A percentile compares a stretch with the other conserved stretches of the same genome.
Evolutionary conservation across 2,329 filamentous ascomycete genomes (phyloP).

Genomic region (Leptographium galeiforme): DNA sequence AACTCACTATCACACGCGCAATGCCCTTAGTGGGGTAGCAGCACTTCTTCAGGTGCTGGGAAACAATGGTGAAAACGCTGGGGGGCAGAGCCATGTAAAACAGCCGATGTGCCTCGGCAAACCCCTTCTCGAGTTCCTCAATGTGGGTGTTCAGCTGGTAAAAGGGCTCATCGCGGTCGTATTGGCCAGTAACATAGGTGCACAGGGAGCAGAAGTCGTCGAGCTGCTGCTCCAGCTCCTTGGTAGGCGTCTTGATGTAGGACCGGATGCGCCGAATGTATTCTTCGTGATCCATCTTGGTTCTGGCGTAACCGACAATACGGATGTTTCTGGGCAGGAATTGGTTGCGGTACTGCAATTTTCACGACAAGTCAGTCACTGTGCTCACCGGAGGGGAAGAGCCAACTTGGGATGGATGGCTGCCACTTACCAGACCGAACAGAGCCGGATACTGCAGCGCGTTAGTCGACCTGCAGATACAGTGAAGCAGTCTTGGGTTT

Average conservation of each 20-base stretch:
- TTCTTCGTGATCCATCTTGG: slow-evolving; percentile 97
- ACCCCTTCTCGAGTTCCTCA: slow-evolving; percentile 68
- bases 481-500: not conserved
- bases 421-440: slow-evolving; percentile 76
- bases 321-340: slow-evolving; percentile 94
- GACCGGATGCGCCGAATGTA: slow-evolving; percentile 90
- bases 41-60: slow-evolving; percentile 91
- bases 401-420: slow-evolving; percentile 3
- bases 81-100: slow-evolving; percentile 99
- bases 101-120: slow-evolving; percentile 74
- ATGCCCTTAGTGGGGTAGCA: slow-evolving; percentile 89
- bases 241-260: slow-evolving; percentile 97
- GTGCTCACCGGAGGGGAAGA: not conserved
- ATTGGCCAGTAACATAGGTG: slow-evolving; percentile 92
- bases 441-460: slow-evolving; percentile 72
- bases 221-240: slow-evolving; percentile 91
- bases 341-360: slow-evolving; percentile 82
- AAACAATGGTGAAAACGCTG: slow-evolving; percentile 95
- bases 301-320: slow-evolving; percentile 97
- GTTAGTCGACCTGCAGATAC: slow-evolving; percentile 14
- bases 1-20: slow-evolving; percentile 78
- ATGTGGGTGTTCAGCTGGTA: slow-evolving; percentile 73
- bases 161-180: slow-evolving; percentile 95
- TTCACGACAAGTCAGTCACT: not conserved
- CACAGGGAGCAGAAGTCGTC: slow-evolving; percentile 79